These are phyloP conservation scores for Blastocystis sp. DNA, from an alignment of 352 stramenopile genomes.

Conservation along the genomic window DNA sequence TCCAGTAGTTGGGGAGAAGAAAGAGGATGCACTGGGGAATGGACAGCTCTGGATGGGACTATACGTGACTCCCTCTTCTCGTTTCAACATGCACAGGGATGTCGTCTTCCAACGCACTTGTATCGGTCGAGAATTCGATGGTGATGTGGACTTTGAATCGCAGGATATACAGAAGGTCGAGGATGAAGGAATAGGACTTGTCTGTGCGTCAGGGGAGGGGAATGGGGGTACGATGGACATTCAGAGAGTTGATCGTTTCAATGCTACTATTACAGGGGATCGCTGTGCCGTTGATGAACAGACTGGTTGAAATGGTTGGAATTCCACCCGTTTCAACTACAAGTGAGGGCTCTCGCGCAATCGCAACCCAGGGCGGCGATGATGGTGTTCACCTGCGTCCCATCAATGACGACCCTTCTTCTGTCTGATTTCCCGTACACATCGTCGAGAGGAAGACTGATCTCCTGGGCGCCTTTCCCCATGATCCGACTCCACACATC, in stretches of 20 bases:
- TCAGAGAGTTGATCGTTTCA: background rate
- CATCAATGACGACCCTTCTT: background rate
- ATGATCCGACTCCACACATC: background rate
- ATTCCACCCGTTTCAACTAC: background rate
- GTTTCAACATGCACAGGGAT: background rate
- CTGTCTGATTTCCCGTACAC: background rate
- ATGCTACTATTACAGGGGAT: constrained; percentile 8
- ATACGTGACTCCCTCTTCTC: background rate
- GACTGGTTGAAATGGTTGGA: background rate
- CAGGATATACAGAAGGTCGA: constrained; percentile 41
- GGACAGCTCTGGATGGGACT: background rate
- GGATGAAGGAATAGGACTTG: background rate
- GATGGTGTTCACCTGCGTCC: background rate
- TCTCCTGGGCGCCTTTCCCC: background rate
- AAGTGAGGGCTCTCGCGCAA: background rate
- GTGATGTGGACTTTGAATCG: background rate
- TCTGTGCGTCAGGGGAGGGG: background rate
- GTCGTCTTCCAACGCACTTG: background rate
- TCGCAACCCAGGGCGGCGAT: background rate
- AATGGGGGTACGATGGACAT: background rate
- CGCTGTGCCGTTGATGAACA: constrained; percentile 13
- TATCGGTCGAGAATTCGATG: constrained; percentile 1
- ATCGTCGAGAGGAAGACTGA: background rate
- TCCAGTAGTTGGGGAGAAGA: constrained; percentile 12
- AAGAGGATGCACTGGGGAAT: constrained; percentile 49